Evolutionary conservation across 495 filamentous ascomycete genomes (phyloP).

Genomic region (Xylaria intraflava): DNA sequence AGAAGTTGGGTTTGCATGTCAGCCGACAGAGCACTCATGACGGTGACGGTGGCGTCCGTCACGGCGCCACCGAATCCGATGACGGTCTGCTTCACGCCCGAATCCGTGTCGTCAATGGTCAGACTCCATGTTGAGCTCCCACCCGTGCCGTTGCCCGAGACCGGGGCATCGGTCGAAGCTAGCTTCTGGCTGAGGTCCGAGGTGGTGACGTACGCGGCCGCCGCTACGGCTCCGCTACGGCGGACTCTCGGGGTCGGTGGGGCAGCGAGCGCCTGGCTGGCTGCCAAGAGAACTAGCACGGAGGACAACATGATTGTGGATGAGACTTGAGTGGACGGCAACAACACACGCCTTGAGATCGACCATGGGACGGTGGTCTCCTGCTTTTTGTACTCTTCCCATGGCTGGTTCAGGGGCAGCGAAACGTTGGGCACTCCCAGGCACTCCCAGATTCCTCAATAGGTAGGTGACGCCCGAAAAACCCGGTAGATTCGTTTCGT

Average conservation of each 20-base stretch:
- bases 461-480: too few species aligned
- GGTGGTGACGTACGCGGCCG: slow-evolving; percentile 39
- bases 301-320: slow-evolving; percentile 15
- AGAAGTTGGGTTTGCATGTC: slow-evolving; percentile 36
- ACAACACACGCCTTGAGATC: too few species aligned
- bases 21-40: slow-evolving; percentile 41
- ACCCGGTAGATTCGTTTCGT: too few species aligned
- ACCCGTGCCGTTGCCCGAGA: slow-evolving; percentile 38
- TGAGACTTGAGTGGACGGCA: too few species aligned
- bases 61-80: slow-evolving; percentile 50
- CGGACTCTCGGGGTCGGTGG: slow-evolving; percentile 11
- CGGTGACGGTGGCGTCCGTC: slow-evolving; percentile 49
- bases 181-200: slow-evolving; percentile 42
- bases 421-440: too few species aligned
- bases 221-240: slow-evolving; percentile 8
- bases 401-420: too few species aligned
- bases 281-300: slow-evolving; percentile 13
- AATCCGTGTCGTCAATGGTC: slow-evolving; percentile 42
- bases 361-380: too few species aligned
- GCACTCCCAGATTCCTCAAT: too few species aligned
- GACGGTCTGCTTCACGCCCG: slow-evolving; percentile 43
- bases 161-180: slow-evolving; percentile 34
- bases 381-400: too few species aligned
- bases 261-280: slow-evolving; percentile 11
- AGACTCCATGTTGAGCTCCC: slow-evolving; percentile 41